These are phyloP conservation scores for Pichia sp. DNA, from an alignment of 1,139 yeast genomes.

Conservation along the genomic window DNA sequence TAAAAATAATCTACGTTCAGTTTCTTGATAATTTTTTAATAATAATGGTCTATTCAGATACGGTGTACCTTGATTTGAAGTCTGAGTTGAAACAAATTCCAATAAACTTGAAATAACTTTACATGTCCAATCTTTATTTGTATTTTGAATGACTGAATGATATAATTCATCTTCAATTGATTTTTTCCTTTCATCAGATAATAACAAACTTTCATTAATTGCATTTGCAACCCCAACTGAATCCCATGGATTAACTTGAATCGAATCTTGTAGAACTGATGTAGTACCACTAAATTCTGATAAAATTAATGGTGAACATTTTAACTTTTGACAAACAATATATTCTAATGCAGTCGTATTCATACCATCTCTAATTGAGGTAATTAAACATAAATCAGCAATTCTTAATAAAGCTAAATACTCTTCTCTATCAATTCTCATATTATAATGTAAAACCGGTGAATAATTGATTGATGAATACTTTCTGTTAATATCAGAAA, in stretches of 20 bases:
- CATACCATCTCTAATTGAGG: conserved; percentile 94
- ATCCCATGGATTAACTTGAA: conserved; percentile 95
- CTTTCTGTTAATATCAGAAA: conserved; percentile 71
- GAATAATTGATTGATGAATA: conserved; percentile 75
- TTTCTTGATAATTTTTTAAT: conserved; percentile 50
- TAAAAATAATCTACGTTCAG: conserved; percentile 68
- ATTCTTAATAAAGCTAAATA: conserved; percentile 80
- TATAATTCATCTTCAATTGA: conserved; percentile 49
- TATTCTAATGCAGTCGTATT: conserved; percentile 91
- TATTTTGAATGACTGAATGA: conserved; percentile 58
- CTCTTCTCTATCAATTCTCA: conserved; percentile 82
- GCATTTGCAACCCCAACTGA: conserved; percentile 86
- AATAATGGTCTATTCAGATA: conserved; percentile 70
- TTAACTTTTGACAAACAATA: conserved; percentile 76
- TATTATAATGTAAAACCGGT: conserved; percentile 88
- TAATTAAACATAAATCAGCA: conserved; percentile 84
- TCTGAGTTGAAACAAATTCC: conserved; percentile 28
- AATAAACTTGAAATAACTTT: conserved; percentile 52
- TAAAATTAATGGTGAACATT: conserved; percentile 68
- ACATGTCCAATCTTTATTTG: conserved; percentile 78
- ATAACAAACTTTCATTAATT: conserved; percentile 58
- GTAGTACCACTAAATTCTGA: conserved; percentile 95
- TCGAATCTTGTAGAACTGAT: conserved; percentile 68
- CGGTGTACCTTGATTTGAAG: conserved; percentile 63
- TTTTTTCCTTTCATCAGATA: conserved; percentile 40